Evolutionary conservation across 2,329 filamentous ascomycete genomes (phyloP), one percentile per base, ranked within the genome.

Genomic region (Sphaceloma murrayae): DNA sequence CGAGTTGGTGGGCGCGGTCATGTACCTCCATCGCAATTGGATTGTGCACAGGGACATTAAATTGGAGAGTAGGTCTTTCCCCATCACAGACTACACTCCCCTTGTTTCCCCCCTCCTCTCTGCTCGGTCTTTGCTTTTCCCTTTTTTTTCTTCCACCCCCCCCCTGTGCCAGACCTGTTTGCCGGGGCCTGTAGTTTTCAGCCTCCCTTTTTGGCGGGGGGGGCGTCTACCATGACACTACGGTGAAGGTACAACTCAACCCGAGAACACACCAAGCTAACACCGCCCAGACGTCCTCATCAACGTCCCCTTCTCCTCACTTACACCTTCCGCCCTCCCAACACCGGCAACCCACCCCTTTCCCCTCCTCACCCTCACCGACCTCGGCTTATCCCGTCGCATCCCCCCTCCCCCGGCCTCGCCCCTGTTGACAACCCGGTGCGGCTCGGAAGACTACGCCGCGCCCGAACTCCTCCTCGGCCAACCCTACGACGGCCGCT

Each of bases 1-100:
- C 10, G 91, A 98, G 62, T 64, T 96, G 51, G 80, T 96, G 17
- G 80, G 77, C 49, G 91, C 89, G 0, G 81, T 94, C 26, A 75
- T 74, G 47, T 95, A 96, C 66, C 69, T 98, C 38, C 91, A 98
- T 62, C 70, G 77, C 44, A 72, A 84, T 55, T 80, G 77, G 53
- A 94, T 98, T 58, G 89, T 96, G 44, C 91, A 98, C 61, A 79
- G 91, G 48, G 91, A 98, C 62, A 93, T 98, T 64, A 98, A 98
- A 67, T 79, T 98, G 48, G 91, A 98, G 70, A 98, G 85, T 91
- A 74, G 65, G 80, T 71, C 49, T 5, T 21, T 5, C n/a, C n/a
- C n/a, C n/a, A n/a, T n/a, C n/a, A n/a, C n/a, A n/a, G n/a, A n/a
- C n/a, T n/a, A n/a, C n/a, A n/a, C n/a, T n/a, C n/a, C n/a, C n/a